Percentiles rank a stretch among this genome's conserved stretches.
Conservation (phyloP, 306 rosid species). For the Castanea crenata region DNA sequence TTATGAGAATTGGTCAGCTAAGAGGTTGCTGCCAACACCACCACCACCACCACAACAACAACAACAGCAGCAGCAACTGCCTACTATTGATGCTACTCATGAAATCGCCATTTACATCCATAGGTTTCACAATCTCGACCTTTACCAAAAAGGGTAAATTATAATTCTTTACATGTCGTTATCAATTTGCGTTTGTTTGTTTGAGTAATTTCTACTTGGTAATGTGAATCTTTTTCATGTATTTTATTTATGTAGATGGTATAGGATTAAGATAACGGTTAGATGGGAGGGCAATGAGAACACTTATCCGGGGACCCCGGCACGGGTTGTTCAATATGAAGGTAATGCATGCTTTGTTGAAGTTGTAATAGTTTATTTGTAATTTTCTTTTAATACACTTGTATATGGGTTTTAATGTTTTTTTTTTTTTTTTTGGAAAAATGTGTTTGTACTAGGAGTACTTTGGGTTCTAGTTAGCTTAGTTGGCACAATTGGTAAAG, state of each 20-base stretch:
- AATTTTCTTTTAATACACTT: slow-evolving; percentile 17
- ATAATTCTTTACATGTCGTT: not conserved
- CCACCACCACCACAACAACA: too few species aligned
- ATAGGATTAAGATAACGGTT: slow-evolving; percentile 74
- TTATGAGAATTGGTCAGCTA: slow-evolving; percentile 53
- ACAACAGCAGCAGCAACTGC: slow-evolving; percentile 26
- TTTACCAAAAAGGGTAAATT: slow-evolving; percentile 77
- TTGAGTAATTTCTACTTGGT: not conserved
- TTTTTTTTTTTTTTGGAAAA: too few species aligned
- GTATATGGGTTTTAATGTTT: slow-evolving; percentile 4
- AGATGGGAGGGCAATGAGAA: slow-evolving; percentile 68
- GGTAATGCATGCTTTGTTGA: slow-evolving; percentile 36
- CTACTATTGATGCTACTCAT: slow-evolving; percentile 62
- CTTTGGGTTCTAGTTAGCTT: too few species aligned
- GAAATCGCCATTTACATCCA: slow-evolving; percentile 86
- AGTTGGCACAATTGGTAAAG: too few species aligned
- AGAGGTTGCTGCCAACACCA: slow-evolving; percentile 43
- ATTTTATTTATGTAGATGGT: slow-evolving; percentile 50
- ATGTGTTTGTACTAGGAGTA: too few species aligned
- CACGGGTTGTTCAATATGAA: slow-evolving; percentile 87
- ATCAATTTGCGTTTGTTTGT: not conserved
- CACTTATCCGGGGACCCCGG: slow-evolving; percentile 68
- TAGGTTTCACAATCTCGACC: slow-evolving; percentile 91
- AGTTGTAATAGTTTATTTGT: slow-evolving; percentile 16
- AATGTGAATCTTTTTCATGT: slow-evolving; percentile 1